Percentiles rank a stretch among this genome's conserved stretches.
phyloP scores from a whole-genome alignment of 257 asterid genomes.

The Scutellaria galericulata region DNA sequence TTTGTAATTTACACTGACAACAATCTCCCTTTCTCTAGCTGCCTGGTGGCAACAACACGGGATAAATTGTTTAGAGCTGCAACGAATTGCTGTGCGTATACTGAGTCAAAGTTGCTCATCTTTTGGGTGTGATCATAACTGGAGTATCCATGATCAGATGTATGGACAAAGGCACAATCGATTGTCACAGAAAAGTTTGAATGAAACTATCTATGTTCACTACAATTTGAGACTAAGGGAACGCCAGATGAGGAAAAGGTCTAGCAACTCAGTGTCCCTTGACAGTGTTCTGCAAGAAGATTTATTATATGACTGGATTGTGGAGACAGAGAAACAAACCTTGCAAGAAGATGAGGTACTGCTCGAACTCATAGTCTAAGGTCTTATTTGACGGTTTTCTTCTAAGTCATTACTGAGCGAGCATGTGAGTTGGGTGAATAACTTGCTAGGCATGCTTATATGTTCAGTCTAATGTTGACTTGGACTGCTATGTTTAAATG shows the following conservation, averaged over 20 bases:
- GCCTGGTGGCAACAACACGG: slow-evolving; percentile 99
- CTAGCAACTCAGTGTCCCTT: slow-evolving; percentile 49
- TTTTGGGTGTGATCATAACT: slow-evolving; percentile 83
- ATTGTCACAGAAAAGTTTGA: slow-evolving; percentile 72
- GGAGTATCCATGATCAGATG: slow-evolving; percentile 83
- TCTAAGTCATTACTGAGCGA: not conserved
- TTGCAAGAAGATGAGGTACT: slow-evolving; percentile 81
- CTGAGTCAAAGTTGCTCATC: slow-evolving; percentile 93
- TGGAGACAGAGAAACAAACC: slow-evolving; percentile 68
- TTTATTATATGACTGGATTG: slow-evolving; percentile 76
- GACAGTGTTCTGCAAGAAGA: slow-evolving; percentile 77
- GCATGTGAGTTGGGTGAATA: slow-evolving; percentile 11
- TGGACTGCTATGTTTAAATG: not conserved
- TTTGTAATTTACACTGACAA: slow-evolving; percentile 40
- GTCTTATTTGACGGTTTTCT: slow-evolving; percentile 14
- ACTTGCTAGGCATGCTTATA: not conserved
- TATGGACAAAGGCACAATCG: slow-evolving; percentile 65
- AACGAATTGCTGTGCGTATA: slow-evolving; percentile 83
- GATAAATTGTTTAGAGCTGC: slow-evolving; percentile 88
- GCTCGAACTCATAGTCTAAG: slow-evolving; percentile 17
- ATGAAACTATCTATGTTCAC: slow-evolving; percentile 71
- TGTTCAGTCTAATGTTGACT: slow-evolving; percentile 9
- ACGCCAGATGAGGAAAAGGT: slow-evolving; percentile 78
- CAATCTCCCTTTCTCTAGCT: slow-evolving; percentile 55
- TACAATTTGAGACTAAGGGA: slow-evolving; percentile 90